Evolutionary conservation across 495 filamentous ascomycete genomes (phyloP).

Genomic region (Neurospora sp.): DNA sequence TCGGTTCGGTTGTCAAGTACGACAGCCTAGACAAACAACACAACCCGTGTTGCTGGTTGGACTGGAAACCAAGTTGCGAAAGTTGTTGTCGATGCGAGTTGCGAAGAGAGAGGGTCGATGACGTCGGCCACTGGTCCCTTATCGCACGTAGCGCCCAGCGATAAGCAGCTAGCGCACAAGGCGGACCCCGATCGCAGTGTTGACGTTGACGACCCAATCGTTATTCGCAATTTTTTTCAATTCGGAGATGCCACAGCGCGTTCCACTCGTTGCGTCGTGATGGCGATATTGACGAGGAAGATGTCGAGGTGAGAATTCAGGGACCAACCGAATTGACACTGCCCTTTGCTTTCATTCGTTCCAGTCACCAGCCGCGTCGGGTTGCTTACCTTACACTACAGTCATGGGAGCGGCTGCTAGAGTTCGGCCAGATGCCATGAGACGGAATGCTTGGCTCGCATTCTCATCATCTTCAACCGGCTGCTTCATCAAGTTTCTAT

Average conservation of each 20-base stretch:
- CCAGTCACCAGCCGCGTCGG: neutral
- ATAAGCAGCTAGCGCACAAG: neutral
- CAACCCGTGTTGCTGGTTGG: neutral
- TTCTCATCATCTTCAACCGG: neutral
- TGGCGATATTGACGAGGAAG: neutral
- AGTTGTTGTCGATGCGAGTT: neutral
- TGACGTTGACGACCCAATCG: neutral
- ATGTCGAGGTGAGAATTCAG: neutral
- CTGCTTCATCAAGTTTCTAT: neutral
- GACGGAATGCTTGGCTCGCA: neutral
- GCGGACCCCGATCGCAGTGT: neutral
- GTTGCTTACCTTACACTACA: neutral
- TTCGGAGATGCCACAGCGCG: neutral
- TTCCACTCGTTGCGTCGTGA: neutral
- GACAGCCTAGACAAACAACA: neutral
- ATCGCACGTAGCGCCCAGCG: neutral
- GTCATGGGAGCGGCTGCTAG: neutral
- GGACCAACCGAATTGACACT: neutral
- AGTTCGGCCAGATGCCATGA: neutral
- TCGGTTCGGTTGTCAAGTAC: neutral
- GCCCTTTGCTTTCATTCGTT: neutral
- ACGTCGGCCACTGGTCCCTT: neutral
- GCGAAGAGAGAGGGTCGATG: neutral
- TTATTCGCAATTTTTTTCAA: neutral
- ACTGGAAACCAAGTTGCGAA: neutral